phyloP scores from a whole-genome alignment of 2,329 filamentous ascomycete genomes.

The Pseudonectria buxi region DNA sequence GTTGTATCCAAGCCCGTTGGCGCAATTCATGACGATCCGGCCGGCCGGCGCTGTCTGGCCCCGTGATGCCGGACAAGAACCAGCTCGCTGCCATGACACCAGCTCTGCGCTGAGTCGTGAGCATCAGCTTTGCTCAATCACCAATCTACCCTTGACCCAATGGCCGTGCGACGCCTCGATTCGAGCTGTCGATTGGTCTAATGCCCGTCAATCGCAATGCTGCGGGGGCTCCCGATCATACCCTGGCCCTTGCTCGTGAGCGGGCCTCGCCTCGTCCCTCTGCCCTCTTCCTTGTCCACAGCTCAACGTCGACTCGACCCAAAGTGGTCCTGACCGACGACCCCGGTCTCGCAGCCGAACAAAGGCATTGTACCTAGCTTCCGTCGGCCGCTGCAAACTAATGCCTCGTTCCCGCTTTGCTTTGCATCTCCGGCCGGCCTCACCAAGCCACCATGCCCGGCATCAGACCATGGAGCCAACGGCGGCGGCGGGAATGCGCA shows the following conservation, averaged over 20 bases:
- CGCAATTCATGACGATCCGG: too few relatives aligned
- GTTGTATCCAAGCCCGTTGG: too few relatives aligned
- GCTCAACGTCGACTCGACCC: too few relatives aligned
- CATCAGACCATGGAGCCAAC: slow-evolving; percentile 10
- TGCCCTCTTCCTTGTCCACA: slow-evolving; percentile 5
- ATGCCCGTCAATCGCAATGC: slow-evolving; percentile 22
- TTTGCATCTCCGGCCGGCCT: slow-evolving; percentile 18
- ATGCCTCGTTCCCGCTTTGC: slow-evolving; percentile 21
- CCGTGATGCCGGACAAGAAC: too few relatives aligned
- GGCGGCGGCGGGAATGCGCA: too few relatives aligned
- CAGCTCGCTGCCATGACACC: too few relatives aligned
- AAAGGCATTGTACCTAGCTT: too few relatives aligned
- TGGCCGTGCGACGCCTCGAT: slow-evolving; percentile 11
- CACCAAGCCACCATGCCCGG: slow-evolving; percentile 13
- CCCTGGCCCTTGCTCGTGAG: slow-evolving; percentile 9
- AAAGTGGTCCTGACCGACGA: too few relatives aligned
- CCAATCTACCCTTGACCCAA: slow-evolving; percentile 23
- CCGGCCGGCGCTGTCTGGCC: too few relatives aligned
- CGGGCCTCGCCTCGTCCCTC: slow-evolving; percentile 4
- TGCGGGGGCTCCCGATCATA: slow-evolving; percentile 17
- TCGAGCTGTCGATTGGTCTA: slow-evolving; percentile 20
- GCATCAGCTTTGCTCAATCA: too few relatives aligned
- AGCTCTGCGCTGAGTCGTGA: too few relatives aligned
- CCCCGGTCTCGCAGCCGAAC: too few relatives aligned
- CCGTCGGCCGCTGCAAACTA: slow-evolving; percentile 19